Evolutionary conservation across 345 rosid species (phyloP), one percentile per base, ranked within the genome.

Genomic region (Camelina laxa): DNA sequence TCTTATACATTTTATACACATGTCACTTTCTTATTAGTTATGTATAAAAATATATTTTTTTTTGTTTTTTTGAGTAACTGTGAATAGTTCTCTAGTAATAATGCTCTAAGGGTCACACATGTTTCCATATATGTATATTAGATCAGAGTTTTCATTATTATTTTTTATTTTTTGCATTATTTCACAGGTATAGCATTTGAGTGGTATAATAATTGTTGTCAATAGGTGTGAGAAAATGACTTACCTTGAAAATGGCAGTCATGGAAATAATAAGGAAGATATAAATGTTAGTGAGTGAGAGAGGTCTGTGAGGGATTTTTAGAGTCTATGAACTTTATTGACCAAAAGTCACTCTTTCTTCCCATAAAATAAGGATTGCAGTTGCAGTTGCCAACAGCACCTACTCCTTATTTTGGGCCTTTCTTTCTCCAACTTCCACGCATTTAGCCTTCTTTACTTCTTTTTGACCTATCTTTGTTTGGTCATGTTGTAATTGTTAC

Each of bases 401-500:
- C 70, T 75, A 68, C 74, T 75, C 75, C 79, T 75, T 61, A 21
- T 69, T 69, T 75, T 69, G 64, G 54, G 79, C 42, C 30, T 68
- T 75, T 24, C 12, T 30, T 60, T 75, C 60, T 39, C 38, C 69
- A 68, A 50, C 47, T 75, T 60, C 74, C 55, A 75, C 9, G 55
- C 54, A 67, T 22, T 73, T 42, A 45, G 51, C 66, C 78, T 67
- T 45, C 65, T 63, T 30, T 47, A 38, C 6, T 33, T 58, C 14
- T 51, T 42, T 50, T 69, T 60, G 15, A 75, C 61, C 68, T 59
- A 35, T 47, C 57, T 33, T 9, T 50, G 13, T 35, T 36, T 33
- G 15, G 22, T 35, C 15, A 9, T 58, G 15, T 17, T 35, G 9
- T 33, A 59, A 35, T 33, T 9, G 42, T 4, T 16, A 31, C 27